phyloP scores from a whole-genome alignment of 192 early-diverging fungal genomes.

The Funneliformis geosporum region DNA sequence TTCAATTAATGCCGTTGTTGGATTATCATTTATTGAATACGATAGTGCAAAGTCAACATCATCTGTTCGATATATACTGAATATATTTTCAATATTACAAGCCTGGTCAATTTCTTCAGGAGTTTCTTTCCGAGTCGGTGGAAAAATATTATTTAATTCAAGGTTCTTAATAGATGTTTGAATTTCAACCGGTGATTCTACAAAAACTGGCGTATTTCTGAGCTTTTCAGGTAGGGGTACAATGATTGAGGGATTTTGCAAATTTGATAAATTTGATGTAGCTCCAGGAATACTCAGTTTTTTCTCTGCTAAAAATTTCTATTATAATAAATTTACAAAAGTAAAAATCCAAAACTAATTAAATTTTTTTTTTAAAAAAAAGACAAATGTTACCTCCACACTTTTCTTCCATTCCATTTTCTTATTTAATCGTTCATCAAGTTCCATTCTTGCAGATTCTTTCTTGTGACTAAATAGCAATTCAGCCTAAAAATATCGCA shows the following conservation, averaged over 20 bases:
- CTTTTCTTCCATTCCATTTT: constrained; percentile 11
- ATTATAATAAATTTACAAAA: not conserved
- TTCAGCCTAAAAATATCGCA: not conserved
- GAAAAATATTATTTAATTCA: not conserved
- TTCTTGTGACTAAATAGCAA: not conserved
- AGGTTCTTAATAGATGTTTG: not conserved
- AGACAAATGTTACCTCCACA: not conserved
- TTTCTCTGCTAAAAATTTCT: not conserved
- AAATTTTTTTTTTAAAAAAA: not conserved
- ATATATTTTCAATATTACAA: not conserved
- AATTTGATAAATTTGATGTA: not conserved
- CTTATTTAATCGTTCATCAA: not conserved
- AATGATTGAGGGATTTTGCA: not conserved
- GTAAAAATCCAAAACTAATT: too few species aligned
- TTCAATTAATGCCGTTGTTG: constrained; percentile 8
- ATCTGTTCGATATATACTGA: not conserved
- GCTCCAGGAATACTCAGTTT: not conserved
- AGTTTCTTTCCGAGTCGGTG: not conserved
- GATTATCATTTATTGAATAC: not conserved
- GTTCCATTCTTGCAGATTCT: not conserved
- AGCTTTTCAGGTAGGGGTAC: not conserved
- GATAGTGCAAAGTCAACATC: not conserved
- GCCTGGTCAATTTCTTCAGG: not conserved
- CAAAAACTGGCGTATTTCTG: not conserved
- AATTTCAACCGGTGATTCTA: not conserved